Percentiles rank a stretch among this genome's conserved stretches.
Evolutionary conservation across 179 eudicot species (phyloP).

Genomic region (Patellifolia procumbens): DNA sequence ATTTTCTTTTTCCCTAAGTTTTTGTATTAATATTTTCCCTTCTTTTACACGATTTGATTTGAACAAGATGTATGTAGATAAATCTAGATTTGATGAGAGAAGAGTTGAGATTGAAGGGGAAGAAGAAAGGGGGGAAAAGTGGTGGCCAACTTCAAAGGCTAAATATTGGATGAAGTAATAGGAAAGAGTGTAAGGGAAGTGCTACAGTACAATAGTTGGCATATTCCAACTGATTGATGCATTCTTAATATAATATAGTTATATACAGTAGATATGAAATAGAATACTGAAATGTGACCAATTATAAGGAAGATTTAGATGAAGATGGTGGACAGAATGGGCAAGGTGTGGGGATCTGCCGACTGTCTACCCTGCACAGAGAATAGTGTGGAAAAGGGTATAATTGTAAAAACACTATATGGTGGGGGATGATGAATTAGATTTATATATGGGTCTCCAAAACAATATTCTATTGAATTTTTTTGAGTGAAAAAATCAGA

Average conservation of each 20-base stretch:
- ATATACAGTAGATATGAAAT: neutral
- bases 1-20: neutral
- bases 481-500: no score
- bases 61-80: neutral
- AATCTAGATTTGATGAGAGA: slow-evolving; percentile 8
- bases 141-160: slow-evolving; percentile 17
- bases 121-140: no score
- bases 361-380: slow-evolving; percentile 10
- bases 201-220: slow-evolving; percentile 1
- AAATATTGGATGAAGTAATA: slow-evolving; percentile 7
- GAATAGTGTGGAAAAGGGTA: slow-evolving; percentile 15
- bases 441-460: neutral
- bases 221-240: neutral
- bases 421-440: neutral
- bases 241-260: neutral
- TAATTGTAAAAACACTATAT: neutral
- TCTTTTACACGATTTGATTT: neutral
- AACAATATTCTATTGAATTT: no score
- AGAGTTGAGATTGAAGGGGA: neutral
- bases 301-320: slow-evolving; percentile 15
- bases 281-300: slow-evolving; percentile 8
- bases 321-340: slow-evolving; percentile 28
- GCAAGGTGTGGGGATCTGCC: slow-evolving; percentile 29
- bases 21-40: neutral
- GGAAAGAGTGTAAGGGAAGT: slow-evolving; percentile 17